These are phyloP conservation scores for Polytrichum formosum DNA, from an alignment of 225 moss, liverwort and hornwort genomes.

Conservation along the genomic window DNA sequence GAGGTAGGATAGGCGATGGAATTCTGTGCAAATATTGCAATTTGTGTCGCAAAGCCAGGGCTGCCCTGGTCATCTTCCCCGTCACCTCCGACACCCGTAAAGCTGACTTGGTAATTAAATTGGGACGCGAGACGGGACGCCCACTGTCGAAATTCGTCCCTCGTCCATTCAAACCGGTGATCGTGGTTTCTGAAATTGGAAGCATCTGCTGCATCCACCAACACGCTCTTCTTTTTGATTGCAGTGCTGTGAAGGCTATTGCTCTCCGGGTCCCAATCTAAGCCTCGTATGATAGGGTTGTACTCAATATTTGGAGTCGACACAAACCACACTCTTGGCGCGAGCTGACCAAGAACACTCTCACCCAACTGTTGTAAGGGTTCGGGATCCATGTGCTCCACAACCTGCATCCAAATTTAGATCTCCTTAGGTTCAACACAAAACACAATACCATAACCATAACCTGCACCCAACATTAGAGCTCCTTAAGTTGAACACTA, in stretches of 20 bases:
- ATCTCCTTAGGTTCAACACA: too few species aligned
- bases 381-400: conserved; percentile 99
- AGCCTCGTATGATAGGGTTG: conserved; percentile 86
- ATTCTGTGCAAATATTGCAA: conserved; percentile 65
- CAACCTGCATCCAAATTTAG: conserved; percentile 60
- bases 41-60: conserved; percentile 96
- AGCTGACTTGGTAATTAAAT: conserved; percentile 60
- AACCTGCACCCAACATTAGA: too few species aligned
- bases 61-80: conserved; percentile 72
- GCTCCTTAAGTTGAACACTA: too few species aligned
- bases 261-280: conserved; percentile 75
- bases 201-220: conserved; percentile 31
- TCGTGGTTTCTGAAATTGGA: conserved; percentile 91
- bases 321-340: conserved; percentile 75
- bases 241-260: conserved; percentile 49
- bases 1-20: conserved; percentile 12
- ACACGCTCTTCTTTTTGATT: conserved; percentile 29
- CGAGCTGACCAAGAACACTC: conserved; percentile 69
- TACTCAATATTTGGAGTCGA: conserved; percentile 96
- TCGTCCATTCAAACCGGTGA: conserved; percentile 97
- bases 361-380: conserved; percentile 71
- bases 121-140: conserved; percentile 53
- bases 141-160: conserved; percentile 87
- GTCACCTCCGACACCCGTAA: conserved; percentile 87
- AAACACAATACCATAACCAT: too few species aligned